Base-by-base conservation (phyloP, 306 rosid species). In the Corylus americana region DNA sequence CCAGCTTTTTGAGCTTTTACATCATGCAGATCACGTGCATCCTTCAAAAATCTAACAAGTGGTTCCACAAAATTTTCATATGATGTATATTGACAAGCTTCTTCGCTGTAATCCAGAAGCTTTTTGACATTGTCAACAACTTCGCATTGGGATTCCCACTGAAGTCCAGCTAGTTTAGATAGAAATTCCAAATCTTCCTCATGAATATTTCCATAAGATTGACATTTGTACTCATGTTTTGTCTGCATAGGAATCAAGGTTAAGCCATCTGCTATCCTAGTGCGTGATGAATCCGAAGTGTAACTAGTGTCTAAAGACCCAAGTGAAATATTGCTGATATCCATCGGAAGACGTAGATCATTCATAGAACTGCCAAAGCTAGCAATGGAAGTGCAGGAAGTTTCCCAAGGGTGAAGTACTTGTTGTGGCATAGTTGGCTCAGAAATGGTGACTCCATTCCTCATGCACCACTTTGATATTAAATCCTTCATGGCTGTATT, bases 341-440 rank as follows among this genome's bases (percentile, higher is more conserved):
- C 97, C 82, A 82, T 35, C 29, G 85, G 97, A 45, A 88, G 74
- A 74, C 42, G 86, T 25, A 93, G 81, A 74, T 92, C 93, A 69
- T 90, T 89, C 91, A 91, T 82, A 71, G 90, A 88, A 81, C 90
- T 87, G 66, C 87, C 89, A 68, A 93, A 82, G 86, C 99, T 96
- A 62, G 82, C 86, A 67, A 93, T 85, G 76, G 98, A 93, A 81
- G 83, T 75, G 29, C 49, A 76, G 51, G 96, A 90, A 81, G 57
- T 49, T 44, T 93, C 96, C 90, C 87, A 84, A 55, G 84, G 20
- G 42, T 31, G 45, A 25, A 80, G 74, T 48, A 79, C 83, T 78
- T 83, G 78, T 47, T 84, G 81, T 37, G 67, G 83, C 74, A 81
- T 71, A 55, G 70, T 81, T 10, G 98, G 98, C 61, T 96, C 84